Evolutionary conservation across 2,329 filamentous ascomycete genomes (phyloP), one percentile per base, ranked within the genome.

Genomic region (Endothia cerciana): DNA sequence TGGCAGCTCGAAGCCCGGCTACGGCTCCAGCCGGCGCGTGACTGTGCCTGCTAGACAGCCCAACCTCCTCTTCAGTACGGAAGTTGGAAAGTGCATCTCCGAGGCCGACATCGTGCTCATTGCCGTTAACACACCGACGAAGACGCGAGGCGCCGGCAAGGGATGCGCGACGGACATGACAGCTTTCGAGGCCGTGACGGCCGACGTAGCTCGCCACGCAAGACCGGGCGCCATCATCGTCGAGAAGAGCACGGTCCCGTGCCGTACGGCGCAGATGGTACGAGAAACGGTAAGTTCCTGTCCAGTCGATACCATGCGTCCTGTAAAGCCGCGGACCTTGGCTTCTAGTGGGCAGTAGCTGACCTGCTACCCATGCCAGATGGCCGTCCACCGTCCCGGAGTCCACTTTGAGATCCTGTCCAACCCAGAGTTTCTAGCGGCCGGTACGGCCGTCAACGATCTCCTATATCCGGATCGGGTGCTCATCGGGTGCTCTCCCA

Each of bases 231-330:
- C 89, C 63, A 91, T 94, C 64, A 87, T 94, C 60, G 91, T 94
- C 25, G 91, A 94, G 79, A 94, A 94, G 80, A 91, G 87, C 64
- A 94, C 91, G 0, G 91, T 94, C 33, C 91, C 91, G 2, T 92
- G 89, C 74, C 82, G 89, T 68, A 93, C 91, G 5, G 89, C 90
- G 1, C 84, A 91, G 70, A 84, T 88, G 40, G 87, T 93, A 47
- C 83, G 85, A 71, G 85, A 89, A 70, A 91, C 88, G 70, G 87
- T 92, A 77, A 77, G 82, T 74, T 57, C n/a, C 13, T 40, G 11
- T 22, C 10, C 28, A 19, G 15, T 57, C 10, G 33, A 36, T 6
- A 36, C 10, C 4, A 36, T 36, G 33, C 33, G 33, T 5, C 33
- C 33, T 10, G 10, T 36, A 1, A 36, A 36, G 2, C 33, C 33